Conservation (phyloP, 257 asterid species). For the Scutellaria minor region DNA sequence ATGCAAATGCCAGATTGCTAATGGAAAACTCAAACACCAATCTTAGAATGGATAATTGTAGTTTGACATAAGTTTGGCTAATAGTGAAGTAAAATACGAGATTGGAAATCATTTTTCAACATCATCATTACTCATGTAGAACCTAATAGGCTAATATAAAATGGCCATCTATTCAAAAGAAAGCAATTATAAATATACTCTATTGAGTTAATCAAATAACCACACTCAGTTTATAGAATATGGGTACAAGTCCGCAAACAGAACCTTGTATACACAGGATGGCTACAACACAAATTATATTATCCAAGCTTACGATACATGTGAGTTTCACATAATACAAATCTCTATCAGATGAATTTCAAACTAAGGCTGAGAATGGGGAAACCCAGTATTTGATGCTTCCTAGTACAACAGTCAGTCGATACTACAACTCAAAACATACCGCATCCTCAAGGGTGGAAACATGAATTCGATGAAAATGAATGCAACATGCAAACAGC, state of each 20-base stretch:
- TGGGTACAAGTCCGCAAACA: not conserved
- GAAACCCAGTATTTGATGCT: conserved; percentile 37
- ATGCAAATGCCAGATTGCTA: too few species aligned
- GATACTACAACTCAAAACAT: conserved; percentile 29
- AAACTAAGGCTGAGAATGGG: conserved; percentile 37
- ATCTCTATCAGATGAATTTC: conserved; percentile 39
- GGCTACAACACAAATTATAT: conserved; percentile 36
- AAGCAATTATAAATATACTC: not conserved
- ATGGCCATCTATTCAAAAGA: conserved; percentile 7
- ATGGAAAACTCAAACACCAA: too few species aligned
- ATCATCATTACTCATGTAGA: too few species aligned
- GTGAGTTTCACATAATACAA: conserved; percentile 11
- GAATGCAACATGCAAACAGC: not conserved
- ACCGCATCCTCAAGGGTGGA: conserved; percentile 34
- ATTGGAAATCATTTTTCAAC: too few species aligned
- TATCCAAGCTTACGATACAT: conserved; percentile 21
- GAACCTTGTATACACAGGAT: conserved; percentile 35
- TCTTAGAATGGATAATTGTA: too few species aligned
- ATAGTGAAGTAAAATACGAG: too few species aligned
- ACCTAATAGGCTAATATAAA: not conserved
- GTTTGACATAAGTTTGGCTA: too few species aligned
- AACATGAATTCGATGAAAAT: conserved; percentile 22
- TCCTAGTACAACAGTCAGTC: conserved; percentile 45
- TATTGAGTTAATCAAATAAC: conserved; percentile 16
- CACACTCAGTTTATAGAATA: conserved; percentile 19